These are phyloP conservation scores for Pichia sp. DNA, from an alignment of 1,139 yeast genomes.

Conservation along the genomic window DNA sequence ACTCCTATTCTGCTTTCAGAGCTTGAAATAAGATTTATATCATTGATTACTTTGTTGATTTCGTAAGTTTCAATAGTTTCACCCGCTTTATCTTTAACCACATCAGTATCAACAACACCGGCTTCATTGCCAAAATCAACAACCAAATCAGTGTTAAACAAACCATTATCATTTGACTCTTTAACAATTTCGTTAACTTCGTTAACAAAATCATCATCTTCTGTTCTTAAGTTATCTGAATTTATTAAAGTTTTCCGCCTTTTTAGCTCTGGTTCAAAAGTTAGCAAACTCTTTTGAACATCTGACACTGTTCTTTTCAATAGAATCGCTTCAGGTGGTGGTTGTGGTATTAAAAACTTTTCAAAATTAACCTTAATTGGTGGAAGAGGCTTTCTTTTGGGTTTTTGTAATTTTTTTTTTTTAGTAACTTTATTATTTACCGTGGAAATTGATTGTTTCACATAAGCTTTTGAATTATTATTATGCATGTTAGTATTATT, in stretches of 20 bases:
- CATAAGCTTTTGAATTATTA: background rate
- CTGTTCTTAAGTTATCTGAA: background rate
- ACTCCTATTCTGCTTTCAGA: background rate
- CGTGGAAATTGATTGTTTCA: background rate
- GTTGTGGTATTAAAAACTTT: conserved; percentile 15
- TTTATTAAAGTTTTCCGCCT: background rate
- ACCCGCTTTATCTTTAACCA: background rate
- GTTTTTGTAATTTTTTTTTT: background rate
- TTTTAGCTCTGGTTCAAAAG: background rate
- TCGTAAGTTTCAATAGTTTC: background rate
- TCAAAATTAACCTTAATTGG: conserved; percentile 13
- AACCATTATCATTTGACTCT: background rate
- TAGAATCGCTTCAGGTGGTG: conserved; percentile 10
- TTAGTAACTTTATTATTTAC: background rate
- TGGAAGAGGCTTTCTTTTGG: conserved; percentile 1
- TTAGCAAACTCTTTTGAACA: background rate
- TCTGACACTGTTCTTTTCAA: conserved; percentile 12
- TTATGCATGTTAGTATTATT: background rate
- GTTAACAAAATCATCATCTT: background rate
- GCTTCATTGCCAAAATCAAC: background rate
- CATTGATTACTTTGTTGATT: background rate
- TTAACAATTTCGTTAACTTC: background rate
- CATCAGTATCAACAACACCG: background rate
- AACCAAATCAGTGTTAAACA: background rate
- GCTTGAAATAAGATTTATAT: background rate